Conservation (phyloP, 2,329 filamentous ascomycete species). For the Venturia aucupariae region DNA sequence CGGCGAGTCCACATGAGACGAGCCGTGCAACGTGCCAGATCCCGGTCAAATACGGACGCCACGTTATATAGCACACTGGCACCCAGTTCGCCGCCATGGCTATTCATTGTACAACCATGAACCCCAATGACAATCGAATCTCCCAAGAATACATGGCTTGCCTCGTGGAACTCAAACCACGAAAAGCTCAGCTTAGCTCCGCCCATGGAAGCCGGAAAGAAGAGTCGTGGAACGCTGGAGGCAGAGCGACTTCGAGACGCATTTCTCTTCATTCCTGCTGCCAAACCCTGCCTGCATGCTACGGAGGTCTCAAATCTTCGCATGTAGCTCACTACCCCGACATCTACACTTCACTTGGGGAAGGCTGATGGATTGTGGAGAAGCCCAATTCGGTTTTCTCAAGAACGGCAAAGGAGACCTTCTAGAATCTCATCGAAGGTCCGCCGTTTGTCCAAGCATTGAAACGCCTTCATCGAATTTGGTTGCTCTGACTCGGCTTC, state of each 20-base stretch:
- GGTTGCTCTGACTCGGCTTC: conserved; percentile 21
- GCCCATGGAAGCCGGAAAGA: background rate
- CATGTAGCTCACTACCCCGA: background rate
- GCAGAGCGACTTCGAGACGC: no score
- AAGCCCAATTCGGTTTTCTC: no score
- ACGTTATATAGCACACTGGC: background rate
- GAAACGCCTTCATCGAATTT: background rate
- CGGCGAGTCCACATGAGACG: no score
- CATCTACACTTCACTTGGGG: background rate
- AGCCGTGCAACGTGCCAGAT: background rate
- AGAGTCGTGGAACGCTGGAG: background rate
- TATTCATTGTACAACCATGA: no score
- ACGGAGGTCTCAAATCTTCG: background rate
- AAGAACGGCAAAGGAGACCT: background rate
- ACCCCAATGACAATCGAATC: no score
- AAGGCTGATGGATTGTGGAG: no score
- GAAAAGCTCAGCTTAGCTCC: background rate
- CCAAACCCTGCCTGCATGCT: background rate
- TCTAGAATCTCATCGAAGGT: background rate
- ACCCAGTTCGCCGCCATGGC: background rate
- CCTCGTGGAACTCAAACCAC: background rate
- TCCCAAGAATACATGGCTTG: no score
- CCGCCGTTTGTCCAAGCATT: background rate
- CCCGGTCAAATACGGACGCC: background rate
- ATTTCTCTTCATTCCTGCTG: background rate